These are phyloP conservation scores for Tulasnella sp. DNA, from an alignment of 768 basidiomycete species.

Conservation along the genomic window DNA sequence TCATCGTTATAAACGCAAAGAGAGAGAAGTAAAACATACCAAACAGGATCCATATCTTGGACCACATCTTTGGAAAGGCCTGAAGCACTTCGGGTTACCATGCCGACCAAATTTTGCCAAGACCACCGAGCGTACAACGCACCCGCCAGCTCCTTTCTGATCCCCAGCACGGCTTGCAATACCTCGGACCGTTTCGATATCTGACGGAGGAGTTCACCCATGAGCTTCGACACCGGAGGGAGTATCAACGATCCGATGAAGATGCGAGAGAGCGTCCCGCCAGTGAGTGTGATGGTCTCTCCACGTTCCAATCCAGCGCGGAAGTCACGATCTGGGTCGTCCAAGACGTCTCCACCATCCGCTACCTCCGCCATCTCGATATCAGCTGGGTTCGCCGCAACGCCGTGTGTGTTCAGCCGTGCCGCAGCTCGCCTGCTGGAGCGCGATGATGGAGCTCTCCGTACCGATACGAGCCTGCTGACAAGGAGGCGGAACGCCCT, in stretches of 20 bases:
- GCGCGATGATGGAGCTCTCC: background rate
- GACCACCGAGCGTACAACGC: background rate
- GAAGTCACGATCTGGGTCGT: background rate
- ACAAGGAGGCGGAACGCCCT: background rate
- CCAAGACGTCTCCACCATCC: background rate
- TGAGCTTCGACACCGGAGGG: background rate
- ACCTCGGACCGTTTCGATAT: background rate
- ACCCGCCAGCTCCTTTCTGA: background rate
- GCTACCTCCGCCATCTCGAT: background rate
- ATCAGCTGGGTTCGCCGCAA: background rate
- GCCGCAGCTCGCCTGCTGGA: background rate
- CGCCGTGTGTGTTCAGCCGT: background rate
- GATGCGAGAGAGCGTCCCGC: background rate
- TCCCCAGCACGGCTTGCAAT: constrained; percentile 1
- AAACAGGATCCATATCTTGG: constrained; percentile 3
- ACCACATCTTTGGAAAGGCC: background rate
- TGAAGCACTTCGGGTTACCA: background rate
- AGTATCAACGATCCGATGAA: constrained; percentile 1
- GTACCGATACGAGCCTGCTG: background rate
- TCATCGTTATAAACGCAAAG: background rate
- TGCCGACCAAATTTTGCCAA: background rate
- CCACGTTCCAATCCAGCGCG: background rate
- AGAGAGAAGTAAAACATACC: background rate
- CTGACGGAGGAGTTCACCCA: background rate
- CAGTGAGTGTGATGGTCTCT: background rate